phyloP scores from a whole-genome alignment of 768 basidiomycete genomes.

The Hericium coralloides region DNA sequence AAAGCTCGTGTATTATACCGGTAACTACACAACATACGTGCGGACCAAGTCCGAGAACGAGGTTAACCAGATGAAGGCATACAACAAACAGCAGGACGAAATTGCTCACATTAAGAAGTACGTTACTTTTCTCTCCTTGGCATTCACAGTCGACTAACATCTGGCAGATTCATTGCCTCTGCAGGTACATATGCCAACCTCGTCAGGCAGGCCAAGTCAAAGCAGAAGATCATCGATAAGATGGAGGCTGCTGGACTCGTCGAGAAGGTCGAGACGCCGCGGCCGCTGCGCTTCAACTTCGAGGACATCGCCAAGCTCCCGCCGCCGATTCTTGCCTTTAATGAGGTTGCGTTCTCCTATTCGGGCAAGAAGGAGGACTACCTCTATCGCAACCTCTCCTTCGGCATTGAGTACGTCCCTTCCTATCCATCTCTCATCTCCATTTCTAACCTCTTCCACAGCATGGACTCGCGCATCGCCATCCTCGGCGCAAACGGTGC shows the following conservation, averaged over 20 bases:
- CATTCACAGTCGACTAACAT: slow-evolving; percentile 3
- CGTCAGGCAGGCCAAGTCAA: slow-evolving; percentile 97
- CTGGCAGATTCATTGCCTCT: slow-evolving; percentile 85
- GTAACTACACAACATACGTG: slow-evolving; percentile 97
- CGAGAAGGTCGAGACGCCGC: slow-evolving; percentile 76
- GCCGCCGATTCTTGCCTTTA: slow-evolving; percentile 95
- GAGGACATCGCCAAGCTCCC: slow-evolving; percentile 91
- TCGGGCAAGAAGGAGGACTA: slow-evolving; percentile 83
- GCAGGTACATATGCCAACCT: slow-evolving; percentile 99
- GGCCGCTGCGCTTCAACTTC: slow-evolving; percentile 86
- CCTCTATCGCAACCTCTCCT: slow-evolving; percentile 82
- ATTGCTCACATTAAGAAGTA: slow-evolving; percentile 98
- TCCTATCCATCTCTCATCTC: neutral
- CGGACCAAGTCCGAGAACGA: slow-evolving; percentile 96
- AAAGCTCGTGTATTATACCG: slow-evolving; percentile 89
- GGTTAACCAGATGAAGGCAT: slow-evolving; percentile 99
- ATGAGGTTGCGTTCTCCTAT: slow-evolving; percentile 92
- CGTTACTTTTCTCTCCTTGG: slow-evolving; percentile 15
- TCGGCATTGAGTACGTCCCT: slow-evolving; percentile 85
- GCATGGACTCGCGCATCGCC: slow-evolving; percentile 92
- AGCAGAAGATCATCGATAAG: slow-evolving; percentile 99
- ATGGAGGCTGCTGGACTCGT: slow-evolving; percentile 99
- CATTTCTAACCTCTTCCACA: slow-evolving; percentile 24
- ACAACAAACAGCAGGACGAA: slow-evolving; percentile 96
- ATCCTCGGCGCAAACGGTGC: slow-evolving; percentile 96